These are phyloP conservation scores for Sporothrix globosa DNA, from an alignment of 2,329 filamentous ascomycete species.

Conservation along the genomic window DNA sequence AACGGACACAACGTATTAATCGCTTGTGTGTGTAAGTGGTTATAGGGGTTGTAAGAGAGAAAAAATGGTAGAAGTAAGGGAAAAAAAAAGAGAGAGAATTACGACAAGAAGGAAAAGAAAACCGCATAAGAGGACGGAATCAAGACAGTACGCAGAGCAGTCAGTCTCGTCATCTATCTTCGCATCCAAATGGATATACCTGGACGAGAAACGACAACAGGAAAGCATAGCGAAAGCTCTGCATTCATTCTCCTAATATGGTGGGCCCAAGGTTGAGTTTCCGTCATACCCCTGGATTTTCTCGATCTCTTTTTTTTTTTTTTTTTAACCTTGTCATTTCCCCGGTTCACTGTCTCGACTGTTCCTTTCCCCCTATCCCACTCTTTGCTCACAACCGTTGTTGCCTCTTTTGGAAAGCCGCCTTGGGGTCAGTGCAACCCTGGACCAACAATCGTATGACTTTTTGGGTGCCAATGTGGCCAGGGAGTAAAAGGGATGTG, in stretches of 20 bases:
- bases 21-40: neutral
- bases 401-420: conserved; percentile 16
- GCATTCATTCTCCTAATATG: neutral
- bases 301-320: neutral
- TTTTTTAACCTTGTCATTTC: neutral
- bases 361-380: neutral
- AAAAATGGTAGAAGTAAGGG: neutral
- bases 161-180: neutral
- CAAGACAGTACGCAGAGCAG: neutral
- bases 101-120: neutral
- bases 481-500: neutral
- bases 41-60: neutral
- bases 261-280: neutral
- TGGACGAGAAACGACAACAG: neutral
- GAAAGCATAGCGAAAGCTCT: conserved; percentile 2
- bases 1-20: neutral
- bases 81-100: too few relatives aligned
- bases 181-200: neutral
- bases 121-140: neutral
- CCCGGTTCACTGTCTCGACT: neutral
- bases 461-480: conserved; percentile 14
- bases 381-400: conserved; percentile 1
- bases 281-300: neutral
- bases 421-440: conserved; percentile 18
- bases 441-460: conserved; percentile 26